These are phyloP conservation scores for Kodamaea neixiangensis DNA, from an alignment of 805 yeast species.

Conservation along the genomic window DNA sequence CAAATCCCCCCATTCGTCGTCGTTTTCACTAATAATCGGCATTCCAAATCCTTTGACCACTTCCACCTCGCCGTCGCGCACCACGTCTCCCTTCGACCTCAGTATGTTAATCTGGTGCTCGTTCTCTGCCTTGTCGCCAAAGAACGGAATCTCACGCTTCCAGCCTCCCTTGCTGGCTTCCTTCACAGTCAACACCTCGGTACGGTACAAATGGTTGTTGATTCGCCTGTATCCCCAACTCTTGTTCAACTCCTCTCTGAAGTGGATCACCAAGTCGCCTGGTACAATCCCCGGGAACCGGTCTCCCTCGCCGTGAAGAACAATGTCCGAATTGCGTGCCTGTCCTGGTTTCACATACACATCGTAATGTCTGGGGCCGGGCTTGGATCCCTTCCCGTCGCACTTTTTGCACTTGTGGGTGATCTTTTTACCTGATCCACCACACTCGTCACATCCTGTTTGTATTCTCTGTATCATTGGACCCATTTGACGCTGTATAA, in stretches of 20 bases:
- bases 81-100: constrained; percentile 53
- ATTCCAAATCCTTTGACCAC: constrained; percentile 75
- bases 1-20: constrained; percentile 36
- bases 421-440: constrained; percentile 73
- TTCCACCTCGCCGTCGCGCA: constrained; percentile 72
- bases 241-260: constrained; percentile 54
- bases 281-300: constrained; percentile 78
- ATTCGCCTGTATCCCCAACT: constrained; percentile 87
- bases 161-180: constrained; percentile 85
- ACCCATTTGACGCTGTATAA: constrained; percentile 72
- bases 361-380: constrained; percentile 56
- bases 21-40: constrained; percentile 56
- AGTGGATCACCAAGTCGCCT: constrained; percentile 72
- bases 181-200: constrained; percentile 68
- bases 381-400: constrained; percentile 64
- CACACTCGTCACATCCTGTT: constrained; percentile 75
- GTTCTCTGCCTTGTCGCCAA: constrained; percentile 55
- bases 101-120: constrained; percentile 41
- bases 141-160: constrained; percentile 64
- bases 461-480: constrained; percentile 90
- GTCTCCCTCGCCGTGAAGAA: constrained; percentile 76
- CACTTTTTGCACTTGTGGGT: constrained; percentile 68
- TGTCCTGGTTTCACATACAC: constrained; percentile 73
- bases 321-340: constrained; percentile 57
- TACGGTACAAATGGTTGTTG: constrained; percentile 71